Evolutionary conservation across 805 yeast genomes (phyloP).

Genomic region (Zygoascus ofunaensis): DNA sequence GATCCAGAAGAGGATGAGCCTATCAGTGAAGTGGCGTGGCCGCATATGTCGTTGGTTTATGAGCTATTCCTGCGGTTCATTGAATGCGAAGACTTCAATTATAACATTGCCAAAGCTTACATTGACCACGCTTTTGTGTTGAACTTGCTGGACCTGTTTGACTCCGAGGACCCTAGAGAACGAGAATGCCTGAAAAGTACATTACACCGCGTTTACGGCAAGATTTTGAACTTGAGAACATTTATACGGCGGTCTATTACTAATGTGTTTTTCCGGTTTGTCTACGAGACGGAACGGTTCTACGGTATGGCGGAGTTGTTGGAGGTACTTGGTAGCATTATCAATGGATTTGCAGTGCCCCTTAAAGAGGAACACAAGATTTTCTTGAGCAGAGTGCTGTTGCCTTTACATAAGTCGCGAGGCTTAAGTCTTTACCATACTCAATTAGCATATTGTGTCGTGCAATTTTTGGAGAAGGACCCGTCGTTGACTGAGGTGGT

Average conservation of each 20-base stretch:
- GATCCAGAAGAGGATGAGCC: conserved; percentile 99
- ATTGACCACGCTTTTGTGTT: conserved; percentile 87
- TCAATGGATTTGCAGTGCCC: conserved; percentile 96
- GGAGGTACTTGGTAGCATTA: conserved; percentile 91
- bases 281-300: conserved; percentile 90
- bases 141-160: conserved; percentile 77
- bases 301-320: conserved; percentile 92
- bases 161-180: conserved; percentile 93
- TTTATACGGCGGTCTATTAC: conserved; percentile 85
- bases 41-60: conserved; percentile 95
- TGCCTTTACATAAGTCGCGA: conserved; percentile 89
- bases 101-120: conserved; percentile 83
- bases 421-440: conserved; percentile 88
- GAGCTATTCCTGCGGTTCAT: conserved; percentile 88
- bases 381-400: conserved; percentile 72
- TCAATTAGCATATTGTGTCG: conserved; percentile 92
- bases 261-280: conserved; percentile 86
- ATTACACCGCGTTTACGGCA: conserved; percentile 91
- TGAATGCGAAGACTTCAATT: conserved; percentile 91
- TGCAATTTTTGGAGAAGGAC: conserved; percentile 93
- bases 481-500: conserved; percentile 89
- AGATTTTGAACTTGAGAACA: conserved; percentile 79
- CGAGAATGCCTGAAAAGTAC: conserved; percentile 93
- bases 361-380: conserved; percentile 94
- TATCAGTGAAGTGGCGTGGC: conserved; percentile 93